Conservation (phyloP, 2,329 filamentous ascomycete genomes). For the Coleophoma cylindrospora region DNA sequence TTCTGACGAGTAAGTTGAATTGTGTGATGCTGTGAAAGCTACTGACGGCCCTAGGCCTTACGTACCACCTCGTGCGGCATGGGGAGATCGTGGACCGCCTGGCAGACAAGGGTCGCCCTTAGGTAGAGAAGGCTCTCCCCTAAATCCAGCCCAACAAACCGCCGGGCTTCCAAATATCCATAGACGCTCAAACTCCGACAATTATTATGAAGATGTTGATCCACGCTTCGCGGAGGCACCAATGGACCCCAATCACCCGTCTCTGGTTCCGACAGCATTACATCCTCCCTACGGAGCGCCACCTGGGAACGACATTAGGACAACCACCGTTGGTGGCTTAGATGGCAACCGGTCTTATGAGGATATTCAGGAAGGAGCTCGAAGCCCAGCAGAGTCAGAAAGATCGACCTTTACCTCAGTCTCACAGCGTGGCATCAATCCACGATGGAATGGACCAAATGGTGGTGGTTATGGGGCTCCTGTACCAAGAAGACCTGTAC, state of each 20-base stretch:
- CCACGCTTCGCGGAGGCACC: slow-evolving; percentile 66
- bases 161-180: slow-evolving; percentile 31
- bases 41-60: slow-evolving; percentile 29
- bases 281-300: slow-evolving; percentile 14
- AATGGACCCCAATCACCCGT: slow-evolving; percentile 16
- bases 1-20: slow-evolving; percentile 60
- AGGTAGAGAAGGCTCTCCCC: slow-evolving; percentile 29
- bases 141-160: slow-evolving; percentile 29
- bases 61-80: slow-evolving; percentile 49
- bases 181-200: slow-evolving; percentile 22
- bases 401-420: slow-evolving; percentile 85
- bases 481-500: slow-evolving; percentile 16
- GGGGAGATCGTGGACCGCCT: slow-evolving; percentile 40
- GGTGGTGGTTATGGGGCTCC: slow-evolving; percentile 26
- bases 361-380: slow-evolving; percentile 53
- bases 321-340: slow-evolving; percentile 14
- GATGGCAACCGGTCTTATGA: slow-evolving; percentile 49
- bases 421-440: slow-evolving; percentile 83
- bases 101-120: slow-evolving; percentile 27
- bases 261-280: slow-evolving; percentile 27
- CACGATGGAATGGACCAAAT: slow-evolving; percentile 61
- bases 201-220: slow-evolving; percentile 92
- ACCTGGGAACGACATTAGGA: slow-evolving; percentile 13
- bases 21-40: not conserved
- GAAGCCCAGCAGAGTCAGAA: slow-evolving; percentile 75